Percentiles rank a stretch among this genome's conserved stretches.
These are phyloP conservation scores for Ustilago loliicola DNA, from an alignment of 1,284 basidiomycete species.

Conservation along the genomic window DNA sequence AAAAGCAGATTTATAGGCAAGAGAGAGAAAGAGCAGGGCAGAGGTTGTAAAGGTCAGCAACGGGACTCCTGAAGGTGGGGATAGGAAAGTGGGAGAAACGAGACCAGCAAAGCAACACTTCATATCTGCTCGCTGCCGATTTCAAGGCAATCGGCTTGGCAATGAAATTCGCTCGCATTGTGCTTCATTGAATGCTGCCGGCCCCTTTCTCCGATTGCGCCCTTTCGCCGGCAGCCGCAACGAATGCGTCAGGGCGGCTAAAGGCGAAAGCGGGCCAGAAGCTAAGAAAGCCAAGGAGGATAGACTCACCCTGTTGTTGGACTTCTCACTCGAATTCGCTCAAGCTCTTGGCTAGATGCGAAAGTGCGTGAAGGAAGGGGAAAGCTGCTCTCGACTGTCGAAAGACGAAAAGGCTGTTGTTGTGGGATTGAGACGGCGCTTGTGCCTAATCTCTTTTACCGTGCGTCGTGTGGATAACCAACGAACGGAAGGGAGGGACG, in stretches of 20 bases:
- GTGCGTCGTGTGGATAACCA: slow-evolving; percentile 18
- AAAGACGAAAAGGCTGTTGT: slow-evolving; percentile 17
- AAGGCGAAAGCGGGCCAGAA: background rate
- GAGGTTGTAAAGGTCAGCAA: slow-evolving; percentile 18
- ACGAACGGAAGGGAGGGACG: slow-evolving; percentile 21
- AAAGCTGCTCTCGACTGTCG: slow-evolving; percentile 34
- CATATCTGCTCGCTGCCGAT: slow-evolving; percentile 5
- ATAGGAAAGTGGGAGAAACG: slow-evolving; percentile 9
- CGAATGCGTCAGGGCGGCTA: background rate
- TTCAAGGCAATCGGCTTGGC: slow-evolving; percentile 4
- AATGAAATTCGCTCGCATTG: slow-evolving; percentile 6
- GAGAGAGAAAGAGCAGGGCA: background rate
- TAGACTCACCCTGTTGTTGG: slow-evolving; percentile 33
- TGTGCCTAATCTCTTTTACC: slow-evolving; percentile 45
- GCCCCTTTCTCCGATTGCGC: background rate
- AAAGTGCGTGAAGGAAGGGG: slow-evolving; percentile 6
- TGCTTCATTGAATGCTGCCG: background rate
- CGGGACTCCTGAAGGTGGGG: slow-evolving; percentile 5
- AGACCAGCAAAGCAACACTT: slow-evolving; percentile 1
- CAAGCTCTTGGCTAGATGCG: slow-evolving; percentile 14
- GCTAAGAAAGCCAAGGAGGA: background rate
- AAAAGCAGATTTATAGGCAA: slow-evolving; percentile 14
- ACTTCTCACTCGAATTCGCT: slow-evolving; percentile 25
- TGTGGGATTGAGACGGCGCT: slow-evolving; percentile 36
- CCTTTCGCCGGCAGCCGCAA: background rate